Evolutionary conservation across 495 filamentous ascomycete genomes (phyloP).

Genomic region (Penicillium parvum): DNA sequence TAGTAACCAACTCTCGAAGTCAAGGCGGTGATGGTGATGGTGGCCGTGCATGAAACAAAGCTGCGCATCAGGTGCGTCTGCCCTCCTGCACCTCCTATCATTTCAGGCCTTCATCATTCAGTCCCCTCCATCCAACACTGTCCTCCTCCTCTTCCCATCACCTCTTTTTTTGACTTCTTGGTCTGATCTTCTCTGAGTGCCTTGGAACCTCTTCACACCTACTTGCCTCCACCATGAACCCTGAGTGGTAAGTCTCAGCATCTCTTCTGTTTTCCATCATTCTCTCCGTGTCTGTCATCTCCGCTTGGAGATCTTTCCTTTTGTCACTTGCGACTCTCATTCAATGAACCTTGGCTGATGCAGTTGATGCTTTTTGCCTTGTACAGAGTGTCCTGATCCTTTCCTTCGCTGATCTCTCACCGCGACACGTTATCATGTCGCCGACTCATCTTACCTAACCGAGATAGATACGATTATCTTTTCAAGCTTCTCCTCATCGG

Average conservation of each 20-base stretch:
- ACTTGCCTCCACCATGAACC: slow-evolving; percentile 63
- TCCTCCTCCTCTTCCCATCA: slow-evolving; percentile 10
- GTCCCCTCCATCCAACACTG: slow-evolving; percentile 17
- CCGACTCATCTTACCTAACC: slow-evolving; percentile 26
- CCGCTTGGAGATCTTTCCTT: not conserved
- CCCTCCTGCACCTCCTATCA: slow-evolving; percentile 34
- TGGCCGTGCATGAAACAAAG: slow-evolving; percentile 32
- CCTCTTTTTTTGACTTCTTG: slow-evolving; percentile 8
- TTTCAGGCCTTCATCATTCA: slow-evolving; percentile 30
- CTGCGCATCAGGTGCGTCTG: slow-evolving; percentile 30
- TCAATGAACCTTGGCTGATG: no score
- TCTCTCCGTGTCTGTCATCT: slow-evolving; percentile 16
- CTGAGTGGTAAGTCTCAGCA: slow-evolving; percentile 73
- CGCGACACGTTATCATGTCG: slow-evolving; percentile 5
- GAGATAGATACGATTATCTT: slow-evolving; percentile 94
- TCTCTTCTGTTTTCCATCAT: slow-evolving; percentile 5
- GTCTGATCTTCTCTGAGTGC: not conserved
- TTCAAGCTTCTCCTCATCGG: slow-evolving; percentile 99
- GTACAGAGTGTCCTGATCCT: slow-evolving; percentile 25
- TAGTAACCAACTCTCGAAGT: not conserved
- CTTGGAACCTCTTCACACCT: not conserved
- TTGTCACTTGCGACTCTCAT: not conserved
- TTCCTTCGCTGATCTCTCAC: not conserved
- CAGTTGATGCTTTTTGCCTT: no score
- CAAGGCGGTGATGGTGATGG: slow-evolving; percentile 17